Evolutionary conservation across 83 land plant genomes (phyloP).

Genomic region (Picea abies): DNA sequence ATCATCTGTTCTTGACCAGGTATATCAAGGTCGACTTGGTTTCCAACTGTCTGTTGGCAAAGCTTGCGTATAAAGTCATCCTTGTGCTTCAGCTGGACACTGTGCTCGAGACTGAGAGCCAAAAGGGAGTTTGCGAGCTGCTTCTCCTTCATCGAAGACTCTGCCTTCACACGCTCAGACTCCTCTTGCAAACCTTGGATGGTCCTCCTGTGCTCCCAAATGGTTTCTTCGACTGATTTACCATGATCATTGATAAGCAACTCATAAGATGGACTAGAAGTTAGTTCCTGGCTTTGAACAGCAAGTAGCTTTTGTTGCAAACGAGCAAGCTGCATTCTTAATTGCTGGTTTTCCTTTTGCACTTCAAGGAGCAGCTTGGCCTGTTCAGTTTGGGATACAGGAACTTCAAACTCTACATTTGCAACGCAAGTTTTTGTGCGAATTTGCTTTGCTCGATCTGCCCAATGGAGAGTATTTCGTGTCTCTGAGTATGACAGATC

Average conservation of each 20-base stretch:
- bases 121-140: not conserved
- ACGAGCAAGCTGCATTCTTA: conserved; percentile 18
- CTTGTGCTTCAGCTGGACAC: not conserved
- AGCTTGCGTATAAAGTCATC: conserved; percentile 3
- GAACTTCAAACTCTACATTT: conserved; percentile 32
- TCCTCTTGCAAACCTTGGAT: not conserved
- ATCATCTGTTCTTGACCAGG: not conserved
- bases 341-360: conserved; percentile 46
- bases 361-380: conserved; percentile 30
- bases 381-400: conserved; percentile 26
- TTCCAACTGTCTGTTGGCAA: not conserved
- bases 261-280: conserved; percentile 1
- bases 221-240: conserved; percentile 1
- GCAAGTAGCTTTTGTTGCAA: conserved; percentile 13
- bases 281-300: not conserved
- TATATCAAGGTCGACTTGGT: too few relatives aligned
- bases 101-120: not conserved
- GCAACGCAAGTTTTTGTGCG: conserved; percentile 28
- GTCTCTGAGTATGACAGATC: conserved; percentile 44
- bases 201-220: not conserved
- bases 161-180: not conserved
- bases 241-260: not conserved
- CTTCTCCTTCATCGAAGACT: not conserved
- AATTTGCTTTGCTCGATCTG: conserved; percentile 57
- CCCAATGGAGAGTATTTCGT: conserved; percentile 62